These are phyloP conservation scores for Terfezia claveryi DNA, from an alignment of 495 filamentous ascomycete genomes.

Conservation along the genomic window DNA sequence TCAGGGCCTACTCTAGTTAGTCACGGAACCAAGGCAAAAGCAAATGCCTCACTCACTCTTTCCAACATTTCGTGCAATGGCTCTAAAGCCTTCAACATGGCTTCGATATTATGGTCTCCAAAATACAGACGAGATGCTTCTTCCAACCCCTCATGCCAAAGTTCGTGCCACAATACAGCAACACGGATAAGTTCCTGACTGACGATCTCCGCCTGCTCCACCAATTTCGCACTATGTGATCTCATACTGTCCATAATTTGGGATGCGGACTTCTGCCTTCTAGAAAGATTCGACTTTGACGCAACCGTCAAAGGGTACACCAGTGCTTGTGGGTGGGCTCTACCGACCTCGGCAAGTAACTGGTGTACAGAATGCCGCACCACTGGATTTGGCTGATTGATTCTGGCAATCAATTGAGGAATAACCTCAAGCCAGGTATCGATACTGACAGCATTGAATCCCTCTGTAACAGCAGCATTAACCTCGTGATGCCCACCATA, in stretches of 20 bases:
- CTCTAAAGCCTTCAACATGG: constrained; percentile 79
- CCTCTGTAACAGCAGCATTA: constrained; percentile 65
- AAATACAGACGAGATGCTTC: constrained; percentile 86
- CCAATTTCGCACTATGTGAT: constrained; percentile 76
- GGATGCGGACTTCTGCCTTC: constrained; percentile 61
- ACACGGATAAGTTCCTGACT: constrained; percentile 89
- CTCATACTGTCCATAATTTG: constrained; percentile 97
- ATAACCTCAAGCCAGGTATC: constrained; percentile 98
- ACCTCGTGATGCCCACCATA: constrained; percentile 79
- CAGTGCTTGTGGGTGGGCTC: constrained; percentile 84
- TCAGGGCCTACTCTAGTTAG: constrained; percentile 39
- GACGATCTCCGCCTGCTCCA: constrained; percentile 85
- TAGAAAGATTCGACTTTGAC: constrained; percentile 71
- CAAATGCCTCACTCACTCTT: constrained; percentile 19
- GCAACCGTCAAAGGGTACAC: constrained; percentile 99
- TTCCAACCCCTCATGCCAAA: constrained; percentile 97
- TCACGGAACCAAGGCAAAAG: not conserved
- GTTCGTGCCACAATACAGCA: constrained; percentile 92
- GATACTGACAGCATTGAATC: constrained; percentile 71
- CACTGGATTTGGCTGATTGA: constrained; percentile 75
- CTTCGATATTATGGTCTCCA: constrained; percentile 85
- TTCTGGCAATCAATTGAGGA: constrained; percentile 86
- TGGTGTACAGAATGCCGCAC: constrained; percentile 81
- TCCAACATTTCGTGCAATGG: constrained; percentile 85
- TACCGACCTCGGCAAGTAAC: constrained; percentile 72